Conservation (phyloP, 352 stramenopile species). For the Phytophthora megakarya region DNA sequence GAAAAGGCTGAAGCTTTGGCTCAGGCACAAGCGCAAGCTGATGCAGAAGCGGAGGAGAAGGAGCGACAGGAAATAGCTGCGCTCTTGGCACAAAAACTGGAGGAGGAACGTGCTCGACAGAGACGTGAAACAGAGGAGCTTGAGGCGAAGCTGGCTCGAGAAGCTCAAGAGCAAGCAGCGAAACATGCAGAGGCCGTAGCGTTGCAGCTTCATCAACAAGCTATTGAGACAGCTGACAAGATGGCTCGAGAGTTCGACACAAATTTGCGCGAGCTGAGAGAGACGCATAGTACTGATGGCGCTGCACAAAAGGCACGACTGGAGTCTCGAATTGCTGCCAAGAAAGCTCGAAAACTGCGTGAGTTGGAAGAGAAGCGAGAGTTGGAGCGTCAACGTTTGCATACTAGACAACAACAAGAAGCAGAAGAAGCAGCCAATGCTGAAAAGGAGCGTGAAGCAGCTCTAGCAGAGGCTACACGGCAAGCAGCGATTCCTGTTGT, state of each 20-base stretch:
- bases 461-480: constrained; percentile 26
- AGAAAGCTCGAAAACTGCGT: constrained; percentile 77
- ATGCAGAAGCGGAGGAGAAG: constrained; percentile 41
- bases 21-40: constrained; percentile 31
- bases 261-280: constrained; percentile 58
- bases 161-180: constrained; percentile 48
- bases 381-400: constrained; percentile 54
- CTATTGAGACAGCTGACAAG: constrained; percentile 58
- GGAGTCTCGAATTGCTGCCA: constrained; percentile 70
- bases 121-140: constrained; percentile 51
- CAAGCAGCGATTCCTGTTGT: constrained; percentile 5
- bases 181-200: constrained; percentile 25
- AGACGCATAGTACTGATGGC: constrained; percentile 63
- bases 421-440: constrained; percentile 42
- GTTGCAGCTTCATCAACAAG: constrained; percentile 43
- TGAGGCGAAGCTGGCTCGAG: constrained; percentile 41
- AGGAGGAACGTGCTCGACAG: constrained; percentile 64
- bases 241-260: constrained; percentile 68
- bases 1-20: constrained; percentile 26
- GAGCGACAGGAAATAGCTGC: constrained; percentile 34
- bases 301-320: constrained; percentile 71
- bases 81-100: constrained; percentile 41
- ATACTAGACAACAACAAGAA: constrained; percentile 49
- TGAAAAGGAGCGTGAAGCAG: constrained; percentile 33
- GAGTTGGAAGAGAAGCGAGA: constrained; percentile 76